phyloP scores from a whole-genome alignment of 768 basidiomycete species.

The Psilocybe cyanescens region DNA sequence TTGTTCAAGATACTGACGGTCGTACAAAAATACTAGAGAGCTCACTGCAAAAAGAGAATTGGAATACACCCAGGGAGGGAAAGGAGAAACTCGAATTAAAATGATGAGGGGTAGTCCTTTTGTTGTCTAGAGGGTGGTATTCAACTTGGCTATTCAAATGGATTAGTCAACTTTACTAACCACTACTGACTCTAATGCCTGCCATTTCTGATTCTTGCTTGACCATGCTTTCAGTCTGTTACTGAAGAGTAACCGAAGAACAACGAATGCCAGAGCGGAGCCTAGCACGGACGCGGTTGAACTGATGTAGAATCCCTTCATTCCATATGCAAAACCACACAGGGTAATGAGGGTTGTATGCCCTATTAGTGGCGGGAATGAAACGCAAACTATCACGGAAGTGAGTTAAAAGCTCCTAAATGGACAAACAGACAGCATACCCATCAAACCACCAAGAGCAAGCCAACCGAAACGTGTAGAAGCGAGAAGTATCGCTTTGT shows the following conservation, averaged over 20 bases:
- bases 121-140: conserved; percentile 47
- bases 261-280: conserved; percentile 61
- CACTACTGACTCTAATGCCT: conserved; percentile 74
- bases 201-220: conserved; percentile 70
- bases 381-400: conserved; percentile 43
- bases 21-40: conserved; percentile 14
- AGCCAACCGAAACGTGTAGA: conserved; percentile 66
- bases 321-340: conserved; percentile 84
- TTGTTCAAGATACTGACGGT: neutral
- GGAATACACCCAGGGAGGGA: conserved; percentile 90
- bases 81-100: conserved; percentile 78
- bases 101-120: conserved; percentile 84
- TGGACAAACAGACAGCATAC: conserved; percentile 38
- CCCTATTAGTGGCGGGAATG: conserved; percentile 67
- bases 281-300: conserved; percentile 64
- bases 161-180: conserved; percentile 42
- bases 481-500: conserved; percentile 65
- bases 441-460: conserved; percentile 50
- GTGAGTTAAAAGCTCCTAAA: neutral
- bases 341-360: conserved; percentile 70
- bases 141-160: conserved; percentile 2
- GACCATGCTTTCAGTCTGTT: conserved; percentile 63
- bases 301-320: conserved; percentile 74
- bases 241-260: conserved; percentile 63
- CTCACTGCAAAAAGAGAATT: conserved; percentile 79